Evolutionary conservation across 108 stramenopile species (phyloP).

Genomic region (Licmophora abbreviata): DNA sequence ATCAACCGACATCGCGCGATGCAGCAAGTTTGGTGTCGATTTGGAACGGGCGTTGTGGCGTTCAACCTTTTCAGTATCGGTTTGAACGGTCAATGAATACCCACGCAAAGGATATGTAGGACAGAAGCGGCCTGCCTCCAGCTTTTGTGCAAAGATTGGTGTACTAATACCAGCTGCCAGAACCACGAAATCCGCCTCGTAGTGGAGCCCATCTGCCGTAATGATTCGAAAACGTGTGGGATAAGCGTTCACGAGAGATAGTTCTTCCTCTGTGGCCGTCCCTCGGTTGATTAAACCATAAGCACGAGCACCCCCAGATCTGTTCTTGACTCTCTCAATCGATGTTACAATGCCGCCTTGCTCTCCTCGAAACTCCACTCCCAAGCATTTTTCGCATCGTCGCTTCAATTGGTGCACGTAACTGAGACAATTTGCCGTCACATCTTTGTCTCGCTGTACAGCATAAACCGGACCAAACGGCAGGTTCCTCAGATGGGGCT

Average conservation of each 20-base stretch:
- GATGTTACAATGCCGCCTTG: background rate
- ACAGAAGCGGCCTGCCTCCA: slow-evolving; percentile 16
- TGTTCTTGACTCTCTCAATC: no score
- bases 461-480: slow-evolving; percentile 17
- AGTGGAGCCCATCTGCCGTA: slow-evolving; percentile 16
- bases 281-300: background rate
- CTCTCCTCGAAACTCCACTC: background rate
- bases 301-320: no score
- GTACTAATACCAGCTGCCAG: slow-evolving; percentile 34
- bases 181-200: slow-evolving; percentile 29
- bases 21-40: slow-evolving; percentile 12
- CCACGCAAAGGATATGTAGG: slow-evolving; percentile 43
- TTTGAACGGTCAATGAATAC: slow-evolving; percentile 28
- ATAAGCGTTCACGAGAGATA: background rate
- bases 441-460: slow-evolving; percentile 21
- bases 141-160: slow-evolving; percentile 27
- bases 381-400: background rate
- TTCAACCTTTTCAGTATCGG: slow-evolving; percentile 7
- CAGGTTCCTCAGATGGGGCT: slow-evolving; percentile 21
- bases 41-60: slow-evolving; percentile 6
- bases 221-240: slow-evolving; percentile 14
- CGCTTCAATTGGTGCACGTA: slow-evolving; percentile 18
- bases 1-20: slow-evolving; percentile 22
- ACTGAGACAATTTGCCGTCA: slow-evolving; percentile 18
- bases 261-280: slow-evolving; percentile 2